Evolutionary conservation across 2,329 filamentous ascomycete species (phyloP).

Genomic region (Amylocarpus encephaloides): DNA sequence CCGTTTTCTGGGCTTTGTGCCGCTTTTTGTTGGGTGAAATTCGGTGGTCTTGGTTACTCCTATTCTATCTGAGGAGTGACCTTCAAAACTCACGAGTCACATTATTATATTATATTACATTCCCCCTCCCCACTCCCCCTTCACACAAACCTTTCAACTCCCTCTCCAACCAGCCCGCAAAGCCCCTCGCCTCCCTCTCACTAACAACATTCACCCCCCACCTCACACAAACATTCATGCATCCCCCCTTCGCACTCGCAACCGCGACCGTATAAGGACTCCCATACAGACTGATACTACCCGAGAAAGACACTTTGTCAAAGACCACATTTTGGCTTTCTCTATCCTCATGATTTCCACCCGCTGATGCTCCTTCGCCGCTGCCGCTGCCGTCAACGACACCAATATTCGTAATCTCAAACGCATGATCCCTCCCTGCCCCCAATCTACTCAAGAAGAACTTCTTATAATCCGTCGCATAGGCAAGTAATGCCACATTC

Average conservation of each 20-base stretch:
- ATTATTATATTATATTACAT: too few species aligned
- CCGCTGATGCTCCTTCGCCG: not conserved
- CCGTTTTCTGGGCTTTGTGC: too few species aligned
- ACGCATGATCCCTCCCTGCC: slow-evolving; percentile 37
- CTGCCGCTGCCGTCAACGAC: slow-evolving; percentile 29
- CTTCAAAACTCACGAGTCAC: too few species aligned
- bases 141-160: not conserved
- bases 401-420: slow-evolving; percentile 50
- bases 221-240: slow-evolving; percentile 14
- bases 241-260: slow-evolving; percentile 16
- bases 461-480: slow-evolving; percentile 39
- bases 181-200: slow-evolving; percentile 10
- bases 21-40: too few species aligned
- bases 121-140: too few species aligned
- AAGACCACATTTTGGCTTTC: slow-evolving; percentile 10
- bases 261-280: slow-evolving; percentile 11
- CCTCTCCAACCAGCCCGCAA: slow-evolving; percentile 5
- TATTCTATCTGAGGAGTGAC: too few species aligned
- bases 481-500: slow-evolving; percentile 36
- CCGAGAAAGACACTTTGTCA: slow-evolving; percentile 14
- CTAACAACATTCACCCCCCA: slow-evolving; percentile 13
- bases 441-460: slow-evolving; percentile 40
- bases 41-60: too few species aligned
- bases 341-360: too few species aligned
- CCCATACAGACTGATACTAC: slow-evolving; percentile 11